These are phyloP conservation scores for Massospora cicadina DNA, from an alignment of 371 early-diverging fungal species.

Conservation along the genomic window DNA sequence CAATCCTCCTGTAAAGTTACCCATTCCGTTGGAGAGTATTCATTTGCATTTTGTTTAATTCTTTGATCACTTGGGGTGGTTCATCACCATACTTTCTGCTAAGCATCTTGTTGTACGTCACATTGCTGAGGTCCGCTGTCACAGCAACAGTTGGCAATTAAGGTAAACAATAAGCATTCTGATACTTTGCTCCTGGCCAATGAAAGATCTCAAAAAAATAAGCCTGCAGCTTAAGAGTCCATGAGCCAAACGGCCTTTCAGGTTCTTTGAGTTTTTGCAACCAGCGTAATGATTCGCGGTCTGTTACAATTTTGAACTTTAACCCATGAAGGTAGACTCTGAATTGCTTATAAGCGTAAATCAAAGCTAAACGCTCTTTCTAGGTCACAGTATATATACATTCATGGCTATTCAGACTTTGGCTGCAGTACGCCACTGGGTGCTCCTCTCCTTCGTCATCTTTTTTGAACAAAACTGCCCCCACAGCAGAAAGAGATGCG, in stretches of 20 bases:
- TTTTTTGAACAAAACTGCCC: conserved; percentile 20
- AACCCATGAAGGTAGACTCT: conserved; percentile 17
- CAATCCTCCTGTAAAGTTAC: too few relatives aligned
- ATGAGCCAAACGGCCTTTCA: not conserved
- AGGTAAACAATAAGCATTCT: not conserved
- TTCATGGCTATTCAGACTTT: conserved; percentile 11
- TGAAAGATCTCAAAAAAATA: not conserved
- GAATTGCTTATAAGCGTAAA: conserved; percentile 19
- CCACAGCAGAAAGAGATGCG: conserved; percentile 17
- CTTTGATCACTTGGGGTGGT: too few relatives aligned
- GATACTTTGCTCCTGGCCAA: not conserved
- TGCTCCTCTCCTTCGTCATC: conserved; percentile 14
- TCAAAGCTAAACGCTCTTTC: conserved; percentile 18
- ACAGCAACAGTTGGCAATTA: not conserved
- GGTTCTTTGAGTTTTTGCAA: not conserved
- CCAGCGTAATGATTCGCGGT: conserved; percentile 13
- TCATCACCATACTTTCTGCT: too few relatives aligned
- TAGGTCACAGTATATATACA: conserved; percentile 14
- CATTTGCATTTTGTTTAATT: too few relatives aligned
- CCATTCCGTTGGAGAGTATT: too few relatives aligned
- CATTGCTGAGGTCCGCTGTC: not conserved
- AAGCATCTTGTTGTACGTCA: not conserved
- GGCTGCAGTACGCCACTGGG: conserved; percentile 12
- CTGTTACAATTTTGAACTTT: conserved; percentile 17
- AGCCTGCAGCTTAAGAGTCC: not conserved